Base-by-base conservation (phyloP, 208 protist species). In the Leishmania mexicana region DNA sequence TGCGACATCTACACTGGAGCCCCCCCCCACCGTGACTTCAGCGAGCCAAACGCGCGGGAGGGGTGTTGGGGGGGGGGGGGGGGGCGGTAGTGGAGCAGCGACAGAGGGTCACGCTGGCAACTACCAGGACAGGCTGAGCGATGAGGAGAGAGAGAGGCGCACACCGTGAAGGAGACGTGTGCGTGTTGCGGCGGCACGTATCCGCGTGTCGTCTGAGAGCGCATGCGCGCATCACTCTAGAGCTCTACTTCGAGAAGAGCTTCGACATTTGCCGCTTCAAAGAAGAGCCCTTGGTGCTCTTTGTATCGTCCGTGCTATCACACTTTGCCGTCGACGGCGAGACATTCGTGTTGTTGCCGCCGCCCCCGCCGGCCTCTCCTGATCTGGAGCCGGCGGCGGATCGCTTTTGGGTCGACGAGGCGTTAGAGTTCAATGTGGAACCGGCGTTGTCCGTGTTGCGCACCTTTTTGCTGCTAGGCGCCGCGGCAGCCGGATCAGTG, bases 211-310 rank as follows among this genome's bases (percentile, higher is more conserved):
- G 19, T 53, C 45, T 8, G 17, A 35, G 68, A 54, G 21, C 3
- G 28, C 28, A 54, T 0, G 7, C 3, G 38, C 47, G 21, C 17
- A 2, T 21, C 8, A 74, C 47, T 15, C 45, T 7, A 17, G 24
- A 74, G 70, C 42, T 47, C 51, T 54, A 76, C 51, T 76, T 76
- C 31, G 47, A 28, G 51, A 76, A 42, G 8, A 47, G 31, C 73
- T 42, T 76, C 31, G 47, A n/a, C 19, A 8, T 10, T 8, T 62
- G 15, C 51, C 1, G 28, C n/a, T 45, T 54, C 5, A 24, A 51
- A 21, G 31, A 15, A 62, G n/a, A 1, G 10, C 35, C 31, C 31
- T 24, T 38, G 28, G 15, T 47, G 47, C 31, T 40, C 13, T 19
- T 45, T 51, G 40, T 24, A 4, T 49, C 45, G 19, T 19, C 21